Evolutionary conservation across 2,329 filamentous ascomycete species (phyloP).

Genomic region (Stachybotrys elegans): DNA sequence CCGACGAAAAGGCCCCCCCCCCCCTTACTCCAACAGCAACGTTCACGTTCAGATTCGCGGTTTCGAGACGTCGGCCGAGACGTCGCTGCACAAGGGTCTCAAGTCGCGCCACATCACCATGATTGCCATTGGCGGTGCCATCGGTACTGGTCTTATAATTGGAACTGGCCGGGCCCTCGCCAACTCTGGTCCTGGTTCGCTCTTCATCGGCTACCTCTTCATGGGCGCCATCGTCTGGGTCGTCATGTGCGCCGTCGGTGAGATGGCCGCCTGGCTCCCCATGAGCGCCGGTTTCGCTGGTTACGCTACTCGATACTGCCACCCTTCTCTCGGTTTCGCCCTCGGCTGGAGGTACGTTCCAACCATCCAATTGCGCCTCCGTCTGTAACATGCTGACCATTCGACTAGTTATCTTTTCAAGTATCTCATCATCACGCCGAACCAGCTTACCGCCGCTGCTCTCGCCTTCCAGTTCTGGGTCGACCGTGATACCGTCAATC

Average conservation of each 20-base stretch:
- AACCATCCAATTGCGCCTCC: neutral
- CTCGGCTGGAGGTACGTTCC: slow-evolving; percentile 62
- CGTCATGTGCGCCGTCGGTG: slow-evolving; percentile 76
- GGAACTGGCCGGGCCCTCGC: slow-evolving; percentile 55
- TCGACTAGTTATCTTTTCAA: slow-evolving; percentile 55
- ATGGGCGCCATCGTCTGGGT: slow-evolving; percentile 71
- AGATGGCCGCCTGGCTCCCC: slow-evolving; percentile 82
- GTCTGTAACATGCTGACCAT: neutral
- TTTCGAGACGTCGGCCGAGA: slow-evolving; percentile 44
- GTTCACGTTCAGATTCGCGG: slow-evolving; percentile 34
- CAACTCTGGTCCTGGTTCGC: slow-evolving; percentile 55
- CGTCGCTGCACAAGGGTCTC: slow-evolving; percentile 45
- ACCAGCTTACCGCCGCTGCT: slow-evolving; percentile 76
- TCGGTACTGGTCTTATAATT: slow-evolving; percentile 70
- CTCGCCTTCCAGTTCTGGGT: slow-evolving; percentile 79
- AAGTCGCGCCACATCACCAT: slow-evolving; percentile 52
- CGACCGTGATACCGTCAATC: slow-evolving; percentile 59
- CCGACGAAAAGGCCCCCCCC: neutral
- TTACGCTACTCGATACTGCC: slow-evolving; percentile 74
- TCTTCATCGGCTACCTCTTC: slow-evolving; percentile 66
- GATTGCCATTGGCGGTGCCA: slow-evolving; percentile 69
- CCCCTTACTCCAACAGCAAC: neutral
- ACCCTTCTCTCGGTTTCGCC: slow-evolving; percentile 75
- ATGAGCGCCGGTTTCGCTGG: slow-evolving; percentile 75
- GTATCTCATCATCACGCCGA: slow-evolving; percentile 83